These are phyloP conservation scores for Phialemonium atrogriseum DNA, from an alignment of 2,329 filamentous ascomycete species.

Conservation along the genomic window DNA sequence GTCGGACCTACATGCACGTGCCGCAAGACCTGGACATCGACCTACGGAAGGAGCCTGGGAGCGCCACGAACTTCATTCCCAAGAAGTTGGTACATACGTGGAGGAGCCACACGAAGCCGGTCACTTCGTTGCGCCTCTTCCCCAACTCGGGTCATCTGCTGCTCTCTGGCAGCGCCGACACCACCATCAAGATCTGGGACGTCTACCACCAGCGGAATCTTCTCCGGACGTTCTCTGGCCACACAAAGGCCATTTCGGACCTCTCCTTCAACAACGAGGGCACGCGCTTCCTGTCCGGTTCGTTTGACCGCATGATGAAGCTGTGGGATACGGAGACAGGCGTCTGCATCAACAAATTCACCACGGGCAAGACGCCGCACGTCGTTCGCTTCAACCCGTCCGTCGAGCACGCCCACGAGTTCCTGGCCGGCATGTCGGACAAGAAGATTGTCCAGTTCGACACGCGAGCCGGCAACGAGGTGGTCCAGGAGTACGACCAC, in stretches of 20 bases:
- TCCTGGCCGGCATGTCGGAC: constrained; percentile 93
- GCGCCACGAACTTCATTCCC: constrained; percentile 81
- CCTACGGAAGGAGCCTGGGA: constrained; percentile 71
- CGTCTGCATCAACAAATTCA: constrained; percentile 78
- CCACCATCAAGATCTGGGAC: constrained; percentile 89
- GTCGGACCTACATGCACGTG: constrained; percentile 94
- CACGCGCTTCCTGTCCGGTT: constrained; percentile 79
- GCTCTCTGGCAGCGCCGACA: constrained; percentile 82
- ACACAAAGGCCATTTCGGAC: constrained; percentile 84
- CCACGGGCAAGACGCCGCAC: constrained; percentile 89
- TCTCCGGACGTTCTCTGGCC: constrained; percentile 83
- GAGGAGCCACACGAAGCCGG: constrained; percentile 70
- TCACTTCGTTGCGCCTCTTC: constrained; percentile 87
- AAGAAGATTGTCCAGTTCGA: constrained; percentile 99
- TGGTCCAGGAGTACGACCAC: constrained; percentile 97
- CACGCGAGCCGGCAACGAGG: constrained; percentile 63
- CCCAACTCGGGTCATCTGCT: constrained; percentile 80
- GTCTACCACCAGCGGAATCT: constrained; percentile 85
- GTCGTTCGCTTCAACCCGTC: constrained; percentile 89
- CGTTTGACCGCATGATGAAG: constrained; percentile 94
- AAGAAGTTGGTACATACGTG: constrained; percentile 91
- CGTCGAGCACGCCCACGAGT: constrained; percentile 71
- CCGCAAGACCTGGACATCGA: constrained; percentile 86
- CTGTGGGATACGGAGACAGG: constrained; percentile 98
- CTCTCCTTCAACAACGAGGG: constrained; percentile 79